Percentiles rank a stretch among this genome's conserved stretches.
These are phyloP conservation scores for Fusarium sp. DNA, from an alignment of 2,329 filamentous ascomycete genomes.

Conservation along the genomic window DNA sequence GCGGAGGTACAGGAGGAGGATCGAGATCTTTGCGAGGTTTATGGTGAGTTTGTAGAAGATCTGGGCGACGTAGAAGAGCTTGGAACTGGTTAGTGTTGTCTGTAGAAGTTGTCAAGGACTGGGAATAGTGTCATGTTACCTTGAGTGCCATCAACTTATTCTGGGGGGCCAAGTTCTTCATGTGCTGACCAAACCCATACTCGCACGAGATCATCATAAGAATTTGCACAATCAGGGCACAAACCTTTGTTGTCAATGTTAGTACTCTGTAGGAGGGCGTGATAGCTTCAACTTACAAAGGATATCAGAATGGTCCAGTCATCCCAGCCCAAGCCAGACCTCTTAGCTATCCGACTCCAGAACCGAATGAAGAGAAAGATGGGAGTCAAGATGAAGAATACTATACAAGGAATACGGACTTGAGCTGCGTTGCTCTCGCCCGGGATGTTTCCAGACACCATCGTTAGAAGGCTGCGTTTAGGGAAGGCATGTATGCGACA, in stretches of 20 bases:
- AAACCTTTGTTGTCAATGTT: constrained; percentile 45
- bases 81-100: background rate
- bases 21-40: constrained; percentile 65
- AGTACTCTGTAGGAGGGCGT: background rate
- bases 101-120: background rate
- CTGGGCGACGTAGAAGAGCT: constrained; percentile 65
- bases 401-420: constrained; percentile 54
- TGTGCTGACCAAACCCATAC: constrained; percentile 59
- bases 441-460: constrained; percentile 47
- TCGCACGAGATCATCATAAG: constrained; percentile 56
- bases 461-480: constrained; percentile 15
- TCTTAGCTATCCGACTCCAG: constrained; percentile 54
- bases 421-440: constrained; percentile 54
- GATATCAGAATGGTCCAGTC: constrained; percentile 58
- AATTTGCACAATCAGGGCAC: constrained; percentile 51
- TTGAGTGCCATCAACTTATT: constrained; percentile 55
- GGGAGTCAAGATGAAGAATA: constrained; percentile 59
- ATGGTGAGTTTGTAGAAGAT: constrained; percentile 67
- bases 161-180: constrained; percentile 48
- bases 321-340: constrained; percentile 55
- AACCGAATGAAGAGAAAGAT: constrained; percentile 55
- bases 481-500: background rate
- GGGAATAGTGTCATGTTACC: constrained; percentile 35
- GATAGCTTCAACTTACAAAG: constrained; percentile 48
- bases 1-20: constrained; percentile 65